Percentiles rank a stretch among this genome's conserved stretches.
Conservation (phyloP, 768 basidiomycete genomes). For the Pleurotus salmoneostramineus region DNA sequence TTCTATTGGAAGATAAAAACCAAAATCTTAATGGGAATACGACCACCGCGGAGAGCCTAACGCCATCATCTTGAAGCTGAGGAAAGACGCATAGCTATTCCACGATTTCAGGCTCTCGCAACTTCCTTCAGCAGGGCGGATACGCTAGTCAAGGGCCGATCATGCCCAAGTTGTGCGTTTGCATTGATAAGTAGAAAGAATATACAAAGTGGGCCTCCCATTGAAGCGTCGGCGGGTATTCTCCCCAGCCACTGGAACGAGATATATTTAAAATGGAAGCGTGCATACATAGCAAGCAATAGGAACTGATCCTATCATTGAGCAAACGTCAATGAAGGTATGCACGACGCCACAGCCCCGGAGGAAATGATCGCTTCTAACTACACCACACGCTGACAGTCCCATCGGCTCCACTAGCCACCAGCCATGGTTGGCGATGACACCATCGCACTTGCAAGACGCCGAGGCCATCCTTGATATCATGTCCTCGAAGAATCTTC, state of each 20-base stretch:
- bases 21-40: not conserved
- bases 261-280: too few species aligned
- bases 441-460: constrained; percentile 92
- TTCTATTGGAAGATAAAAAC: not conserved
- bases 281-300: too few species aligned
- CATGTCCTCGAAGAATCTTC: constrained; percentile 94
- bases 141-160: not conserved
- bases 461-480: constrained; percentile 80
- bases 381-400: constrained; percentile 86
- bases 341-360: not conserved
- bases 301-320: not conserved
- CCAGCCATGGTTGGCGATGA: constrained; percentile 85
- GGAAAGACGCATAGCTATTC: too few species aligned
- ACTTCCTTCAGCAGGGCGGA: constrained; percentile 2
- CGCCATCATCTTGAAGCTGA: too few species aligned
- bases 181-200: not conserved
- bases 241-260: too few species aligned
- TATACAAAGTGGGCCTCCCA: too few species aligned
- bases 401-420: constrained; percentile 92
- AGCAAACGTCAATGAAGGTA: not conserved
- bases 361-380: constrained; percentile 24
- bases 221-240: too few species aligned
- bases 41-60: constrained; percentile 7
- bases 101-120: too few species aligned
- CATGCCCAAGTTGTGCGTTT: not conserved